A percentile compares a stretch with the other conserved stretches of the same genome.
phyloP scores from a whole-genome alignment of 169 alveolate genomes.

The Plasmodium berghei region DNA sequence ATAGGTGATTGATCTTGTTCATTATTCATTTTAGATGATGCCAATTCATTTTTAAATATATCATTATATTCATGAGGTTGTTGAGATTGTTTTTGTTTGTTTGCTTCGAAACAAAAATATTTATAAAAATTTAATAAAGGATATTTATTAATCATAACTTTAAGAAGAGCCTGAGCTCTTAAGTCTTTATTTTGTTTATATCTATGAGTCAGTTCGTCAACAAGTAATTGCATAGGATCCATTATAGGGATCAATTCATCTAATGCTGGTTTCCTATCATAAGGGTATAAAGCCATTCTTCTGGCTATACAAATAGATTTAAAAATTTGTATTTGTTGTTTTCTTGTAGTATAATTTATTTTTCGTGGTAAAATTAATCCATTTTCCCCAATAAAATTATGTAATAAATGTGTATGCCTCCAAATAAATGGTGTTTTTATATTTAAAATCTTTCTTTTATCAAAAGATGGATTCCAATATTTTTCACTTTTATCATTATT shows the following conservation, averaged over 20 bases:
- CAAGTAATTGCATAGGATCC: slow-evolving; percentile 87
- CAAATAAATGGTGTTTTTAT: slow-evolving; percentile 77
- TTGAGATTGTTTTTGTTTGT: not conserved
- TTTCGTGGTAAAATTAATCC: slow-evolving; percentile 88
- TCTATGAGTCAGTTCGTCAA: slow-evolving; percentile 86
- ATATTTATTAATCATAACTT: slow-evolving; percentile 80
- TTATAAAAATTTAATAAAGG: slow-evolving; percentile 83
- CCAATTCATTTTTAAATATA: not conserved
- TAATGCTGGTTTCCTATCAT: slow-evolving; percentile 86
- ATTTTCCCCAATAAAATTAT: slow-evolving; percentile 87
- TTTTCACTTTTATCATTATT: slow-evolving; percentile 80
- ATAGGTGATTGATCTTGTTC: too few species aligned
- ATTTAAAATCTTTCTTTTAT: slow-evolving; percentile 77
- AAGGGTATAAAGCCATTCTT: slow-evolving; percentile 88
- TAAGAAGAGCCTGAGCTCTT: slow-evolving; percentile 87
- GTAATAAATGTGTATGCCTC: slow-evolving; percentile 85
- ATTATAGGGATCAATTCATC: slow-evolving; percentile 86
- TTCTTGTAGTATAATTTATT: slow-evolving; percentile 85
- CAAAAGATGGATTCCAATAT: slow-evolving; percentile 88
- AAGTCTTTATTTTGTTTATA: slow-evolving; percentile 79
- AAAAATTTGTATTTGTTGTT: slow-evolving; percentile 87
- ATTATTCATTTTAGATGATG: not conserved
- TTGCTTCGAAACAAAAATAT: slow-evolving; percentile 67
- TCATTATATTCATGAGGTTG: too few species aligned
- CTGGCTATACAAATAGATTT: slow-evolving; percentile 87